Evolutionary conservation across 768 basidiomycete genomes (phyloP).

Genomic region (Agrocybe chaxingu): DNA sequence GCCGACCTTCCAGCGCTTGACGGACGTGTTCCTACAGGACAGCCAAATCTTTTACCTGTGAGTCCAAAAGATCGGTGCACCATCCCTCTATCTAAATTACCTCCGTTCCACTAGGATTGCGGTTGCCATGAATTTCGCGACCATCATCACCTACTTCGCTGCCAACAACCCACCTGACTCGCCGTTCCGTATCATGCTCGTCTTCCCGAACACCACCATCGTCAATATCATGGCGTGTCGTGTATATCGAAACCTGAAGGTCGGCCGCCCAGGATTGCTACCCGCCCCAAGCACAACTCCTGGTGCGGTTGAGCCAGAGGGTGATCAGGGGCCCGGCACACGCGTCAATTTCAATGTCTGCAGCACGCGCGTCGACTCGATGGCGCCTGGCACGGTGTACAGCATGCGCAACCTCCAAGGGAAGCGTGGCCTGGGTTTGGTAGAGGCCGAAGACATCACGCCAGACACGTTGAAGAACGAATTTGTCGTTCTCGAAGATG

Average conservation of each 20-base stretch:
- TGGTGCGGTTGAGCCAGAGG: too few species aligned
- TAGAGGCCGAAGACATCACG: too few species aligned
- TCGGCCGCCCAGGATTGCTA: not conserved
- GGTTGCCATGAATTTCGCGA: conserved; percentile 1
- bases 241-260: conserved; percentile 14
- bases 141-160: conserved; percentile 3
- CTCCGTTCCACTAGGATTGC: conserved; percentile 2
- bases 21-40: conserved; percentile 19
- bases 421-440: too few species aligned
- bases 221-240: conserved; percentile 18
- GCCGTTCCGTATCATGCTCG: conserved; percentile 2
- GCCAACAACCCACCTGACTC: conserved; percentile 1
- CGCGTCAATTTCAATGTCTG: too few species aligned
- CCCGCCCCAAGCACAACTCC: not conserved
- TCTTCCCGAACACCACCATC: conserved; percentile 5
- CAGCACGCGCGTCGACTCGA: too few species aligned
- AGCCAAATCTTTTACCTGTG: conserved; percentile 29
- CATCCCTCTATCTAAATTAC: not conserved
- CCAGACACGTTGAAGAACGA: too few species aligned
- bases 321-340: too few species aligned
- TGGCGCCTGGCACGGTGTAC: too few species aligned
- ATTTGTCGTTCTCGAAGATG: too few species aligned
- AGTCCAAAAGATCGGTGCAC: conserved; percentile 2
- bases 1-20: conserved; percentile 16
- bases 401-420: too few species aligned